Evolutionary conservation across 2,329 filamentous ascomycete species (phyloP).

Genomic region (Ophiostoma quercus): DNA sequence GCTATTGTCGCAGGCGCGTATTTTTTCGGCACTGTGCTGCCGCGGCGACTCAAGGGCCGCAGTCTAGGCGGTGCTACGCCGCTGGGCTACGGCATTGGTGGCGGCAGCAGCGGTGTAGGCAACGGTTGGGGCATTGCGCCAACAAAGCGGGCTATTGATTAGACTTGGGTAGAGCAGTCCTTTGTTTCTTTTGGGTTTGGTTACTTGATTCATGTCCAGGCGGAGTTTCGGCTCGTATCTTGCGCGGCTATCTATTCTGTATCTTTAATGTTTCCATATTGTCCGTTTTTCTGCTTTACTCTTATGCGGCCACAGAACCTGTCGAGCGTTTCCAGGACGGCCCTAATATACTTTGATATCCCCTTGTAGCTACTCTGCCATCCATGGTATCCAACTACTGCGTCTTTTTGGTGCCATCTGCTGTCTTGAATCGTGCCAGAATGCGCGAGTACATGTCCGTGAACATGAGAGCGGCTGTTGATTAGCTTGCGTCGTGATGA

Average conservation of each 20-base stretch:
- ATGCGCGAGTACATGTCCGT: slow-evolving; percentile 53
- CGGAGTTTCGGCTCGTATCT: not conserved
- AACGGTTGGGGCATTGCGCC: slow-evolving; percentile 54
- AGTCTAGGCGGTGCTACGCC: slow-evolving; percentile 54
- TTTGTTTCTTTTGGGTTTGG: slow-evolving; percentile 6
- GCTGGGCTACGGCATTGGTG: slow-evolving; percentile 45
- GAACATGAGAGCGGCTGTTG: slow-evolving; percentile 45
- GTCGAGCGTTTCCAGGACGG: not conserved
- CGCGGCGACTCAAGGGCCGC: slow-evolving; percentile 47
- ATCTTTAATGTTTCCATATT: not conserved
- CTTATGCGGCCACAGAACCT: slow-evolving; percentile 9
- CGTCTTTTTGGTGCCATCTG: slow-evolving; percentile 40
- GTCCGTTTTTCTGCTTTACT: not conserved
- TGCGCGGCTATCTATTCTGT: not conserved
- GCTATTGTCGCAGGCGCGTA: slow-evolving; percentile 51
- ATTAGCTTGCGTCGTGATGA: not conserved
- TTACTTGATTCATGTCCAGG: slow-evolving; percentile 1
- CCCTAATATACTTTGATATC: slow-evolving; percentile 11
- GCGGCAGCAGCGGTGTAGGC: slow-evolving; percentile 44
- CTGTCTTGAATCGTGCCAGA: slow-evolving; percentile 36
- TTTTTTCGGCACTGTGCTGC: slow-evolving; percentile 56
- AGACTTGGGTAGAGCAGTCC: not conserved
- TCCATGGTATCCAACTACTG: not conserved
- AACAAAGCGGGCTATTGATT: slow-evolving; percentile 43
- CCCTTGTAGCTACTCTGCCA: not conserved